Conservation (phyloP, 2,329 filamentous ascomycete species). For the Botrytis byssoidea region DNA sequence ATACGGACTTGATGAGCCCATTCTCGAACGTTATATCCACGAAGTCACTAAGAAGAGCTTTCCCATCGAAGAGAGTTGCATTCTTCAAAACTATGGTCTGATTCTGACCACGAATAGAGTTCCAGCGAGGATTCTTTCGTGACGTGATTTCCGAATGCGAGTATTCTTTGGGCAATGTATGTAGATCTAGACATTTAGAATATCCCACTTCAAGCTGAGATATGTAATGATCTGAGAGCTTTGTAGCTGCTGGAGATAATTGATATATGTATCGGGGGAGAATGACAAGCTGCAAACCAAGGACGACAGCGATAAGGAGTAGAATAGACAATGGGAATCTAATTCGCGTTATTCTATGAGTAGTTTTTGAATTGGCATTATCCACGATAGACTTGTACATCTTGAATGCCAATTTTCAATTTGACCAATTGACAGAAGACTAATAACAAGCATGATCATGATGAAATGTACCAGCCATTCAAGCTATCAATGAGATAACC, state of each 20-base stretch:
- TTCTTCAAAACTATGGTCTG: slow-evolving; percentile 43
- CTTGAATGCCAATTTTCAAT: not conserved
- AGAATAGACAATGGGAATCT: slow-evolving; percentile 31
- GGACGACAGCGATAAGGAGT: slow-evolving; percentile 25
- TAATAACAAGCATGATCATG: not conserved
- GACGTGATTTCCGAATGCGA: slow-evolving; percentile 25
- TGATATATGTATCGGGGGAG: slow-evolving; percentile 33
- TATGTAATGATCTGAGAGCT: slow-evolving; percentile 30
- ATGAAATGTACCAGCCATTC: not conserved
- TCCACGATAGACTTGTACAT: slow-evolving; percentile 17
- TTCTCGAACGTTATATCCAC: slow-evolving; percentile 44
- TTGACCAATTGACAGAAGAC: not conserved
- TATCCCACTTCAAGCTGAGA: slow-evolving; percentile 31
- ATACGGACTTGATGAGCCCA: slow-evolving; percentile 41
- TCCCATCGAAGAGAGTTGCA: slow-evolving; percentile 47
- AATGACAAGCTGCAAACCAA: slow-evolving; percentile 32
- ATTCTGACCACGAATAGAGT: slow-evolving; percentile 41
- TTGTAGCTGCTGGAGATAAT: slow-evolving; percentile 23
- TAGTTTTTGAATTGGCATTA: not conserved
- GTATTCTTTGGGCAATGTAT: slow-evolving; percentile 26
- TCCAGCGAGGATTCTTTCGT: slow-evolving; percentile 45
- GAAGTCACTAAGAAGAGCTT: slow-evolving; percentile 36
- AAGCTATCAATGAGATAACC: not conserved
- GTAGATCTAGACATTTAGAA: slow-evolving; percentile 34
- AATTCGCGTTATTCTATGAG: slow-evolving; percentile 3